Evolutionary conservation across 2,329 filamentous ascomycete species (phyloP).

Genomic region (Lasiodiplodia gonubiensis): DNA sequence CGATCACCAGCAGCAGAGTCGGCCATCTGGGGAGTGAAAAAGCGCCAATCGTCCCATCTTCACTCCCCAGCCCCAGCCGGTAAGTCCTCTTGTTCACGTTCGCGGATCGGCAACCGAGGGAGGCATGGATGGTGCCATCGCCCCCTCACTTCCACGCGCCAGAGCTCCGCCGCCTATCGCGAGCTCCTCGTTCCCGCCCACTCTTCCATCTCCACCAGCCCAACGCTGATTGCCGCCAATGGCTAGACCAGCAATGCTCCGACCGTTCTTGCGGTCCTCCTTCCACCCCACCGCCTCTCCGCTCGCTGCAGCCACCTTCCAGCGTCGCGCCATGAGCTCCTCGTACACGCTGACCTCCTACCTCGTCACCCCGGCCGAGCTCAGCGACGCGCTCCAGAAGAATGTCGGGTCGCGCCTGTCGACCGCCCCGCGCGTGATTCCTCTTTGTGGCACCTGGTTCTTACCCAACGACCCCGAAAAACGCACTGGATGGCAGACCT

Average conservation of each 20-base stretch:
- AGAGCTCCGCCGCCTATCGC: conserved; percentile 24
- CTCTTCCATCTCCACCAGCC: not conserved
- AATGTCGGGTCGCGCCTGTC: conserved; percentile 81
- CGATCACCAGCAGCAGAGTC: conserved; percentile 14
- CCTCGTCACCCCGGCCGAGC: conserved; percentile 82
- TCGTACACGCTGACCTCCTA: conserved; percentile 71
- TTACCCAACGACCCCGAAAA: conserved; percentile 82
- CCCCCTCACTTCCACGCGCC: conserved; percentile 23
- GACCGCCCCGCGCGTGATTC: conserved; percentile 80
- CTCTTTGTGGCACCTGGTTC: conserved; percentile 94
- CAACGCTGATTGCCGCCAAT: conserved; percentile 13
- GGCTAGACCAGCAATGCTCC: conserved; percentile 25
- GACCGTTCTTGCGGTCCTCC: conserved; percentile 8
- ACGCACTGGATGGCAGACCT: conserved; percentile 79
- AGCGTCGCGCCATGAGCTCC: conserved; percentile 39
- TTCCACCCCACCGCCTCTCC: not conserved
- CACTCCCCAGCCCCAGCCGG: conserved; percentile 10
- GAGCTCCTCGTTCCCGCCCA: conserved; percentile 3
- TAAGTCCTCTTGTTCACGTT: conserved; percentile 16
- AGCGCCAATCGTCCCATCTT: not conserved
- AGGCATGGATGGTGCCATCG: conserved; percentile 21
- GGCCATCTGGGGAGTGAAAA: conserved; percentile 21
- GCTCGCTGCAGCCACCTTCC: conserved; percentile 4
- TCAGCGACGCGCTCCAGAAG: conserved; percentile 79
- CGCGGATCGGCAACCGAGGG: conserved; percentile 20